Evolutionary conservation across 148 eudicot species (phyloP), one percentile per base, ranked within the genome.

Genomic region (Silene uniflora): DNA sequence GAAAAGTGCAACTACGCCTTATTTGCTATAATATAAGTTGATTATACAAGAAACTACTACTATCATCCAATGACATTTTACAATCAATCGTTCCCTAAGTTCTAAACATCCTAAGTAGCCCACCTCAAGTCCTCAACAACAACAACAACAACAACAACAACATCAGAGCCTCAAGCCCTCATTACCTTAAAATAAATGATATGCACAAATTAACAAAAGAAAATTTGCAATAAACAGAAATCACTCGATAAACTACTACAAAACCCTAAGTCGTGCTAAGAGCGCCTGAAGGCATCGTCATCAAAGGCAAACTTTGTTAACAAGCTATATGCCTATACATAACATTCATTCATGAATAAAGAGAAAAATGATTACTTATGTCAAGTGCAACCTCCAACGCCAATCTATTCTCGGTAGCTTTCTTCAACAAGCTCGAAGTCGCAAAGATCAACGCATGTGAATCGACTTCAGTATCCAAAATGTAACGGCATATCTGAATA

Each of bases 361-460:
- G 13, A 21, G 21, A 42, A 62, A 65, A 13, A 54, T 27, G 32
- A 44, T 89, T 87, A 93, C 98, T 90, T 78, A 93, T 91, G 84
- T 93, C 91, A 73, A 93, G 93, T 55, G 91, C 93, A 29, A 91
- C 91, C 81, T 89, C 96, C 87, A 88, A 81, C 27, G 91, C 85
- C 63, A 93, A 85, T 12, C 87, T 84, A 56, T 93, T 88, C 72
- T 93, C 98, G 0, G 98, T 93, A 78, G 90, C 98, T 89, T 90
- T 96, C 87, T 93, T 93, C 90, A 93, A 81, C 84, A 93, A 81
- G 80, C 98, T 93, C 22, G 98, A 93, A 85, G 96, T 88, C 52
- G 96, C 98, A 73, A 93, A 87, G 93, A 93, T 91, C 89, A 93
- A 79, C 2, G 96, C 98, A 67, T 93, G 89, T 5, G 98, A 93